A percentile compares a stretch with the other conserved stretches of the same genome.
Evolutionary conservation across 495 filamentous ascomycete species (phyloP).

Genomic region (Bathelium albidoporum): DNA sequence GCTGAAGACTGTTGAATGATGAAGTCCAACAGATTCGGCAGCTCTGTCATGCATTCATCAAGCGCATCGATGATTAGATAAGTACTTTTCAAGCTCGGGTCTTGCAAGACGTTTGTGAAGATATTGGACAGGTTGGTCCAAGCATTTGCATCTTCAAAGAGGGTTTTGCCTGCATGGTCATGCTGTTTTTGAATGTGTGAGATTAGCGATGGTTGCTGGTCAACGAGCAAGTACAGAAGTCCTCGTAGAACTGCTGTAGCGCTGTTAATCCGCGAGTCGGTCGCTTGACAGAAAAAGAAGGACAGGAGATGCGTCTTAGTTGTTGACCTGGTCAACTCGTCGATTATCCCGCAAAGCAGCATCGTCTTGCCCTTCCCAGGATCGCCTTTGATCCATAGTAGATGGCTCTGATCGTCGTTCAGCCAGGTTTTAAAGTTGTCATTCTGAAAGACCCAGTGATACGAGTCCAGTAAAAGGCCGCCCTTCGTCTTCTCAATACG

Average conservation of each 20-base stretch:
- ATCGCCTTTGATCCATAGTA: slow-evolving; percentile 13
- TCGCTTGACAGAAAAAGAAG: neutral
- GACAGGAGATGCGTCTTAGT: neutral
- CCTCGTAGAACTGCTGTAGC: neutral
- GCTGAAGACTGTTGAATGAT: neutral
- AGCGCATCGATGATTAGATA: neutral
- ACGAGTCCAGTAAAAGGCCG: neutral
- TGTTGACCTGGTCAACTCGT: neutral
- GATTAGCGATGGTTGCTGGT: neutral
- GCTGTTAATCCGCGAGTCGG: neutral
- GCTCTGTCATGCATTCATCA: neutral
- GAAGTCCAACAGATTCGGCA: neutral
- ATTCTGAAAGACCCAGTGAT: slow-evolving; percentile 7
- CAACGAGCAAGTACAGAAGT: neutral
- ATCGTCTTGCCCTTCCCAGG: slow-evolving; percentile 14
- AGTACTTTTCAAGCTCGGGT: neutral
- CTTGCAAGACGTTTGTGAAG: neutral
- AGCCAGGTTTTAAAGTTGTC: slow-evolving; percentile 1
- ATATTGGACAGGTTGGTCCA: neutral
- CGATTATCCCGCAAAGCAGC: slow-evolving; percentile 8
- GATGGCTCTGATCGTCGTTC: neutral
- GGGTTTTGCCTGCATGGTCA: neutral
- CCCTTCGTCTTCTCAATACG: neutral
- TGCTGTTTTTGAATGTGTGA: neutral
- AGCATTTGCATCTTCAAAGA: neutral